These are phyloP conservation scores for Pisolithus marmoratus DNA, from an alignment of 768 basidiomycete species.

Conservation along the genomic window DNA sequence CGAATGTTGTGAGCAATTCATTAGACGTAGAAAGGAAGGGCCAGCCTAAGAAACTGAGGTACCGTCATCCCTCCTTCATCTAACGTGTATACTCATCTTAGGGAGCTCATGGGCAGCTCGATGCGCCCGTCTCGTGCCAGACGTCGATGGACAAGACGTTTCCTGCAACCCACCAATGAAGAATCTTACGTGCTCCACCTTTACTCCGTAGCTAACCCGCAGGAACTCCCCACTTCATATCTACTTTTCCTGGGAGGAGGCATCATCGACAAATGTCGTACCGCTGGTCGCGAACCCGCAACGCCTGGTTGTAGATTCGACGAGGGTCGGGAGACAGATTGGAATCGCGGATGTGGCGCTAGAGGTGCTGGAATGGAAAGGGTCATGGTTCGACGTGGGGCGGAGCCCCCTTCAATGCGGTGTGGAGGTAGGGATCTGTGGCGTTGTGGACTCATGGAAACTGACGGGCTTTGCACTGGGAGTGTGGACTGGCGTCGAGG, in stretches of 20 bases:
- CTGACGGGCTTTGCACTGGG: slow-evolving; percentile 1
- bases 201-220: slow-evolving; percentile 86
- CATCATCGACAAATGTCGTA: slow-evolving; percentile 17
- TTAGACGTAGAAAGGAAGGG: slow-evolving; percentile 73
- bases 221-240: slow-evolving; percentile 22
- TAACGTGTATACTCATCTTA: slow-evolving; percentile 7
- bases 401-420: slow-evolving; percentile 2
- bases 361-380: slow-evolving; percentile 4
- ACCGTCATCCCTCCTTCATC: not conserved
- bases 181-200: slow-evolving; percentile 80
- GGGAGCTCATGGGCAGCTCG: slow-evolving; percentile 76
- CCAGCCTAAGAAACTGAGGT: slow-evolving; percentile 65
- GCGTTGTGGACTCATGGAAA: slow-evolving; percentile 5
- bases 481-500: slow-evolving; percentile 4
- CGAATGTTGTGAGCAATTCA: slow-evolving; percentile 81
- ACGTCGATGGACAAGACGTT: slow-evolving; percentile 54
- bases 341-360: not conserved
- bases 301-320: not conserved
- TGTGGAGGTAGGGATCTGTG: slow-evolving; percentile 20
- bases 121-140: slow-evolving; percentile 47
- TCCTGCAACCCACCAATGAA: slow-evolving; percentile 52
- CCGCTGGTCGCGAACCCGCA: not conserved
- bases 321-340: not conserved
- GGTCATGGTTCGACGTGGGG: not conserved
- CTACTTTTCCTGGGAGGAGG: not conserved